phyloP scores from a whole-genome alignment of 1,284 basidiomycete species.

The Rugosomyces carneus region DNA sequence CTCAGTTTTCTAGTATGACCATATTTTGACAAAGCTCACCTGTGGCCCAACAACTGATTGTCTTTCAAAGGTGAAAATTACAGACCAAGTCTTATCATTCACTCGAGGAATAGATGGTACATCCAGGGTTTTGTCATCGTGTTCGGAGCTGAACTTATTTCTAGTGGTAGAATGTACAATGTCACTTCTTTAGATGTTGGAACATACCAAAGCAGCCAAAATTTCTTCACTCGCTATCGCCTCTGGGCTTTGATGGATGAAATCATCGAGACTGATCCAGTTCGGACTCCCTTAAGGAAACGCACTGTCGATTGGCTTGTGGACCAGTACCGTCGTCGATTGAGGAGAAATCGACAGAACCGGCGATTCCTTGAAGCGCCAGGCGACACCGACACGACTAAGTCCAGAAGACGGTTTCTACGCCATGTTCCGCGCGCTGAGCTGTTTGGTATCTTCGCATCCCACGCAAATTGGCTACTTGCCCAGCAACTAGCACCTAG shows the following conservation, averaged over 20 bases:
- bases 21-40: background rate
- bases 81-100: constrained; percentile 17
- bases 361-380: constrained; percentile 32
- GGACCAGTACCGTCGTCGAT: constrained; percentile 26
- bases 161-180: constrained; percentile 23
- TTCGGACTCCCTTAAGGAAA: constrained; percentile 23
- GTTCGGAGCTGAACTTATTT: background rate
- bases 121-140: constrained; percentile 17
- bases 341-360: constrained; percentile 24
- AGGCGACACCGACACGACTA: constrained; percentile 23
- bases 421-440: constrained; percentile 40
- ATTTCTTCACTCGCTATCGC: constrained; percentile 39
- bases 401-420: constrained; percentile 26
- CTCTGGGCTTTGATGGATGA: constrained; percentile 29
- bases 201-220: constrained; percentile 37
- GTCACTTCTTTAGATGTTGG: constrained; percentile 37
- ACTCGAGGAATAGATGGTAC: constrained; percentile 11
- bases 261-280: constrained; percentile 28
- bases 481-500: constrained; percentile 32
- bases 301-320: constrained; percentile 47
- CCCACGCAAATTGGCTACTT: constrained; percentile 47
- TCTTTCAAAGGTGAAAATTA: constrained; percentile 20
- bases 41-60: background rate
- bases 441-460: constrained; percentile 38
- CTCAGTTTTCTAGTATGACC: constrained; percentile 31